These are phyloP conservation scores for Podospora appendiculata DNA, from an alignment of 495 filamentous ascomycete species.

Conservation along the genomic window DNA sequence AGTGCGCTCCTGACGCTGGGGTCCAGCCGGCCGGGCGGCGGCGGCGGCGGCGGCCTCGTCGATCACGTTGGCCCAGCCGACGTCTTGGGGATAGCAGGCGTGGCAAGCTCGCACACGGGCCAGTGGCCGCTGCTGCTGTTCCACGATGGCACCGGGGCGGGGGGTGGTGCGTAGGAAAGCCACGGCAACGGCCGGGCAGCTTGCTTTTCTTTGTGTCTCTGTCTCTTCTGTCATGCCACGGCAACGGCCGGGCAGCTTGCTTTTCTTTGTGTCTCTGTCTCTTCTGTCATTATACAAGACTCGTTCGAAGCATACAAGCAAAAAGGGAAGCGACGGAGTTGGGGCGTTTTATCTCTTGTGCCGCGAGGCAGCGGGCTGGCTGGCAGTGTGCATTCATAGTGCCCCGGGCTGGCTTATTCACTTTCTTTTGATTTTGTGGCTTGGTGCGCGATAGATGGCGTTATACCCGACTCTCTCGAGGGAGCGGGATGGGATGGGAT, in stretches of 20 bases:
- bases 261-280: background rate
- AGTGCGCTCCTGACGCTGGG: conserved; percentile 34
- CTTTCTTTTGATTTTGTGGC: too few relatives aligned
- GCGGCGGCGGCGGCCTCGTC: conserved; percentile 3
- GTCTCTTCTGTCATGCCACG: background rate
- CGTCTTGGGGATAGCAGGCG: background rate
- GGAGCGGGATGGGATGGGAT: too few relatives aligned
- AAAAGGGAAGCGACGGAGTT: background rate
- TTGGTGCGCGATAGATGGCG: too few relatives aligned
- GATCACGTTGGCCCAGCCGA: conserved; percentile 4
- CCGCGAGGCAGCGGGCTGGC: too few relatives aligned
- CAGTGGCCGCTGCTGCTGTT: conserved; percentile 26
- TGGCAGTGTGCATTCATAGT: background rate
- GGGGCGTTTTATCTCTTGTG: background rate
- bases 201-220: background rate
- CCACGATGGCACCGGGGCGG: conserved; percentile 11
- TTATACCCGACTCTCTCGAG: too few relatives aligned
- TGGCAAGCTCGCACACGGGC: conserved; percentile 6
- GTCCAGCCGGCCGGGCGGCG: conserved; percentile 13
- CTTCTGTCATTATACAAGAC: background rate
- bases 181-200: too few relatives aligned
- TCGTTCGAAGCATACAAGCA: background rate
- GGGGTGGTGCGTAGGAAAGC: background rate
- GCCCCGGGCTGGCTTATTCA: background rate
- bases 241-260: too few relatives aligned